Percentiles rank a stretch among this genome's conserved stretches.
phyloP scores from a whole-genome alignment of 164 flowering plant genomes.

The Macadamia integrifolia region DNA sequence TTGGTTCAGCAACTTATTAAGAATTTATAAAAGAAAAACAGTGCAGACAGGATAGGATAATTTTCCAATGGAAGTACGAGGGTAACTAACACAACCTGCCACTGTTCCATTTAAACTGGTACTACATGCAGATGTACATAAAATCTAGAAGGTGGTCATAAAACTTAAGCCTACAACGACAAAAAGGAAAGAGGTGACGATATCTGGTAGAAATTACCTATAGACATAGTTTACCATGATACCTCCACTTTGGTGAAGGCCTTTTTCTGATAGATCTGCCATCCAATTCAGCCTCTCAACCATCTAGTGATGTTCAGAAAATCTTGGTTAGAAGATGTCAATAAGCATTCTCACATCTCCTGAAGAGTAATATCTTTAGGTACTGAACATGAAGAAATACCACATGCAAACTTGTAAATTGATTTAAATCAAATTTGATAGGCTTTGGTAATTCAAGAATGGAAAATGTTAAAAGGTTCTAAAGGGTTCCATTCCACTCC shows the following conservation, averaged over 20 bases:
- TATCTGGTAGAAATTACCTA: constrained; percentile 35
- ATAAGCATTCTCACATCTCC: not conserved
- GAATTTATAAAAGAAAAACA: too few relatives aligned
- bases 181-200: not conserved
- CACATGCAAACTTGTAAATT: not conserved
- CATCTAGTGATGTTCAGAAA: constrained; percentile 37
- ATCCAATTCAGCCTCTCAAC: constrained; percentile 85
- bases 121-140: not conserved
- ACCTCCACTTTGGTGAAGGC: constrained; percentile 78
- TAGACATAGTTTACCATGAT: constrained; percentile 94
- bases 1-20: too few relatives aligned
- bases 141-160: too few relatives aligned
- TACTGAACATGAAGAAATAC: not conserved
- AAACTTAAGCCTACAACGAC: not conserved
- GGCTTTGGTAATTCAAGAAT: too few relatives aligned
- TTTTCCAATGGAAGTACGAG: too few relatives aligned
- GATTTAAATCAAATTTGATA: too few relatives aligned
- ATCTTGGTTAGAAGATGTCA: constrained; percentile 4
- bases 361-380: not conserved
- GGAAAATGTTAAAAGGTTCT: too few relatives aligned
- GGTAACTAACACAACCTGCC: too few relatives aligned
- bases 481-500: too few relatives aligned
- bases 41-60: too few relatives aligned
- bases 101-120: too few relatives aligned
- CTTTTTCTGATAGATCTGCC: constrained; percentile 86